These are phyloP conservation scores for Leccinum disarticulatum DNA, from an alignment of 768 basidiomycete genomes.

Conservation along the genomic window DNA sequence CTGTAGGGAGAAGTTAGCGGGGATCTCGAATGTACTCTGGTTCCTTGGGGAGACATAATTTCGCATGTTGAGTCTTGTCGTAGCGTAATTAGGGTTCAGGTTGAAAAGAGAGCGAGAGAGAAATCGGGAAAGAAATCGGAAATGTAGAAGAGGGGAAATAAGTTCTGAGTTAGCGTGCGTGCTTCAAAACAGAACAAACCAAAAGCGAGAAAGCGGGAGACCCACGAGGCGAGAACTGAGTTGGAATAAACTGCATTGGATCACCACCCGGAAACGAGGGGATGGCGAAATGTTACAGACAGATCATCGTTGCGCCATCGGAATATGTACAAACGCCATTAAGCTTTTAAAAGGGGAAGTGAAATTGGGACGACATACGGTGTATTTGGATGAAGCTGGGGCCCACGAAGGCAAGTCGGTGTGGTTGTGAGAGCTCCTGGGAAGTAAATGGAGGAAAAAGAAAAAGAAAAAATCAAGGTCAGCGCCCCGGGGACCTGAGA, in stretches of 20 bases:
- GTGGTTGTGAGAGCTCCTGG: conserved; percentile 20
- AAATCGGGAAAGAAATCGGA: background rate
- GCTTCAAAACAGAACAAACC: background rate
- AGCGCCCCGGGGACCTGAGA: background rate
- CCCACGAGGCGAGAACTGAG: conserved; percentile 31
- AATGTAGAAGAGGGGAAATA: too few species aligned
- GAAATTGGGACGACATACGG: conserved; percentile 15
- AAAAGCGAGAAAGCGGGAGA: background rate
- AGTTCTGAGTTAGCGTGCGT: background rate
- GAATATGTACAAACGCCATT: background rate
- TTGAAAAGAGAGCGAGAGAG: background rate
- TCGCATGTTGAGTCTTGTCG: conserved; percentile 28
- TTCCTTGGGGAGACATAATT: conserved; percentile 13
- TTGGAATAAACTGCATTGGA: conserved; percentile 26
- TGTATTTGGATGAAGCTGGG: conserved; percentile 27
- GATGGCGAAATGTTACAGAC: background rate
- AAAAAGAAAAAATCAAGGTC: background rate
- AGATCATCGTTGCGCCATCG: background rate
- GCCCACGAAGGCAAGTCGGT: conserved; percentile 19
- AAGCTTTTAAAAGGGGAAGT: background rate
- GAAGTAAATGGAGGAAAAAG: background rate
- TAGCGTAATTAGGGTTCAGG: too few species aligned
- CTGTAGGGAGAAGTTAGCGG: background rate
- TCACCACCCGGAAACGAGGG: background rate
- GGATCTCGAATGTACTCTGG: background rate